Evolutionary conservation across 2,329 filamentous ascomycete species (phyloP), one percentile per base, ranked within the genome.

Genomic region (Hymenoscyphus scutula): DNA sequence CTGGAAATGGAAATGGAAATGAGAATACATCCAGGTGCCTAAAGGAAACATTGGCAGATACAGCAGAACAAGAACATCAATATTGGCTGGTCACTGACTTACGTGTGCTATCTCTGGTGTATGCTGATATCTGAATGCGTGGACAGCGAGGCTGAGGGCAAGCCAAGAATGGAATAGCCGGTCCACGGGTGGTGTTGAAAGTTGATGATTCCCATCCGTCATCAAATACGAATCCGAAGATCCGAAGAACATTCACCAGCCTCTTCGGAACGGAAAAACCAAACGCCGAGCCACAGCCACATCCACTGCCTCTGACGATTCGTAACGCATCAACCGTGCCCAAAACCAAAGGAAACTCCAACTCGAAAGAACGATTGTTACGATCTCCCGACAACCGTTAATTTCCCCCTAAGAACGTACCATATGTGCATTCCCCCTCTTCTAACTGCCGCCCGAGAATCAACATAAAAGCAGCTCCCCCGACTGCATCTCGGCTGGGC

Each of bases 401-500:
- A 15, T 53, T 38, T 58, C 38, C 32, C 23, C 32, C 17, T 34
- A 25, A 57, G 34, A 27, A 37, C 25, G 8, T 38, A n/a, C 10
- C n/a, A n/a, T 57, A 57, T 41, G 55, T n/a, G 30, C 19, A 38
- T 27, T 48, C 41, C 23, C n/a, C 13, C 8, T 23, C 34, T 57
- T 41, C 25, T 3, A 37, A 38, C 48, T 51, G 15, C 29, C 29
- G 25, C 32, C 34, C n/a, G 27, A 23, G 11, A 29, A 11, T 48
- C 38, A 37, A 37, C 19, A 17, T 25, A 53, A 38, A 54, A 51
- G 45, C 30, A 59, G 17, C 7, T 19, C 37, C 34, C n/a, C 23
- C 13, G 17, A 59, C 34, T 15, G 15, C 53, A 41, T 41, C 56
- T 23, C 48, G 62, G 61, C 55, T 58, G 61, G 66, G 67, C 66